phyloP scores from a whole-genome alignment of 2,329 filamentous ascomycete species.

The Curvularia eragrostidis region DNA sequence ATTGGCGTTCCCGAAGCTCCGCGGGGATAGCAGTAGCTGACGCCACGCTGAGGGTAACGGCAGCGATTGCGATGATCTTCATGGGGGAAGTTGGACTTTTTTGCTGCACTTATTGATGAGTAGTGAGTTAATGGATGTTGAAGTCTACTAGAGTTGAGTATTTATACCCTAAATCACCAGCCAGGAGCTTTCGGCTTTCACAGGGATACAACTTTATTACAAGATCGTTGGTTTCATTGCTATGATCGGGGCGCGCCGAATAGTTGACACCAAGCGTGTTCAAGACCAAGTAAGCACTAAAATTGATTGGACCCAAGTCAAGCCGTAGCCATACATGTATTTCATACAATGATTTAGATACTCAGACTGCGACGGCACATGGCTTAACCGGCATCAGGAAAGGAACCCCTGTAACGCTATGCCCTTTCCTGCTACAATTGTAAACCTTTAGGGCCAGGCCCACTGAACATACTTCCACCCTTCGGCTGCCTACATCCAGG shows the following conservation, averaged over 20 bases:
- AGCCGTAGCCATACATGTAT: neutral
- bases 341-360: neutral
- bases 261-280: neutral
- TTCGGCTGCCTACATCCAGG: neutral
- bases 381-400: neutral
- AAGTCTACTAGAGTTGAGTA: too few relatives aligned
- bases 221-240: too few relatives aligned
- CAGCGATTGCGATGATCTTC: neutral
- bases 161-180: too few relatives aligned
- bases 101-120: too few relatives aligned
- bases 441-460: neutral
- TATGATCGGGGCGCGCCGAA: neutral
- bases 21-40: neutral
- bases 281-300: neutral
- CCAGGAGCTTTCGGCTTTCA: too few relatives aligned
- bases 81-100: neutral
- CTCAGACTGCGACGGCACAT: neutral
- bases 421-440: neutral
- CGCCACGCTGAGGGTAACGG: neutral
- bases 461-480: neutral
- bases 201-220: too few relatives aligned
- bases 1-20: neutral
- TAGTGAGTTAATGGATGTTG: too few relatives aligned
- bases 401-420: neutral
- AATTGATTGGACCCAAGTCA: neutral